These are phyloP conservation scores for Clarireedia hainanense DNA, from an alignment of 2,329 filamentous ascomycete species.

Conservation along the genomic window DNA sequence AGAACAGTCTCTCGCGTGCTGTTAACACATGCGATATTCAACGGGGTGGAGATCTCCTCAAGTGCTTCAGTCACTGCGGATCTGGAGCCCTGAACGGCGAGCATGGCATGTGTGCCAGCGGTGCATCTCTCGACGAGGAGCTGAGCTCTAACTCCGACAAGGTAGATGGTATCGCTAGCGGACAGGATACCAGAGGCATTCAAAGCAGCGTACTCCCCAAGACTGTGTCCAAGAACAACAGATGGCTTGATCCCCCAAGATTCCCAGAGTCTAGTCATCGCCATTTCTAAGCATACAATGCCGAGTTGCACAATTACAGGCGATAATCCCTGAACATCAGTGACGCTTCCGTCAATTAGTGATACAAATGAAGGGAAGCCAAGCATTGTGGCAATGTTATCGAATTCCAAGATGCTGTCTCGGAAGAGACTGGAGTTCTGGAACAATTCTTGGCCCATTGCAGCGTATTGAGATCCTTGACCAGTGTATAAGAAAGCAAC, in stretches of 20 bases:
- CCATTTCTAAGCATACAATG: slow-evolving; percentile 8
- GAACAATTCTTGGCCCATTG: slow-evolving; percentile 9
- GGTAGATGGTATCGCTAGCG: slow-evolving; percentile 60
- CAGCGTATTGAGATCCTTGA: slow-evolving; percentile 10
- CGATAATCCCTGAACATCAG: slow-evolving; percentile 1
- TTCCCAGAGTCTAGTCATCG: slow-evolving; percentile 8
- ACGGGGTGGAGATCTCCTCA: not conserved
- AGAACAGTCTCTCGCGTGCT: slow-evolving; percentile 9
- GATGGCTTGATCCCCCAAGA: slow-evolving; percentile 8
- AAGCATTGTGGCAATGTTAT: slow-evolving; percentile 5
- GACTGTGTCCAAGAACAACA: slow-evolving; percentile 41
- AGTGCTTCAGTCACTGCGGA: slow-evolving; percentile 18
- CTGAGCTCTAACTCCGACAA: slow-evolving; percentile 60
- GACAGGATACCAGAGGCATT: slow-evolving; percentile 62
- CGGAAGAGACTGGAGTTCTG: slow-evolving; percentile 2
- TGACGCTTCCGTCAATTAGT: slow-evolving; percentile 5
- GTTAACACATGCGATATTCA: slow-evolving; percentile 9
- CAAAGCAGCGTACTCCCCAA: slow-evolving; percentile 52
- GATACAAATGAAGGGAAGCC: slow-evolving; percentile 8
- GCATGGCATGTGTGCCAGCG: slow-evolving; percentile 59
- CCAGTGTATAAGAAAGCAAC: slow-evolving; percentile 24
- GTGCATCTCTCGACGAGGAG: slow-evolving; percentile 57
- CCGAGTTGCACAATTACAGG: slow-evolving; percentile 6
- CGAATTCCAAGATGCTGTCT: slow-evolving; percentile 7
- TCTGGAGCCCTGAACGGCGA: slow-evolving; percentile 47